A percentile compares a stretch with the other conserved stretches of the same genome.
phyloP scores from a whole-genome alignment of 75 land plant species.

The Selaginella moellendorffii region DNA sequence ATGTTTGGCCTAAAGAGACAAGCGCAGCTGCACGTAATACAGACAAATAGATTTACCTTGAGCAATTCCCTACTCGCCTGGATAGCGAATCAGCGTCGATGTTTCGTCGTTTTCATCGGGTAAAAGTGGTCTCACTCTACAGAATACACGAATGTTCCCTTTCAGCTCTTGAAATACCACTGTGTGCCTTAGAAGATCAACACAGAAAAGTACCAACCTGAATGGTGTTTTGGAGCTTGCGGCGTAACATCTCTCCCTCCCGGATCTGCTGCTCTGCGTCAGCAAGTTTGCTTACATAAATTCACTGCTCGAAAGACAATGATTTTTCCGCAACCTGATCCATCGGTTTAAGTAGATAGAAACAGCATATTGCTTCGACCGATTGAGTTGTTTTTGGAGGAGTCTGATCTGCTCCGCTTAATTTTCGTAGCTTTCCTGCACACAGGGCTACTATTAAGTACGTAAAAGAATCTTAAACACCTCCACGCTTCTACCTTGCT shows the following conservation, averaged over 20 bases:
- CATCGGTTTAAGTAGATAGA: background rate
- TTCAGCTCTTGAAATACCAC: constrained; percentile 74
- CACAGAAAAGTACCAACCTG: constrained; percentile 34
- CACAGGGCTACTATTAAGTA: no score
- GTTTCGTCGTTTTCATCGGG: constrained; percentile 47
- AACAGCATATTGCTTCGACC: constrained; percentile 25
- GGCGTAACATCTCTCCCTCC: constrained; percentile 64
- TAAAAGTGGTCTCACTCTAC: constrained; percentile 74
- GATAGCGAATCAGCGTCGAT: constrained; percentile 28
- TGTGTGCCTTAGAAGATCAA: background rate
- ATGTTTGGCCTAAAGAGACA: constrained; percentile 38
- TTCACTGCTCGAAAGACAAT: constrained; percentile 29
- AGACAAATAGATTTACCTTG: constrained; percentile 25
- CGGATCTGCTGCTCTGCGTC: constrained; percentile 43
- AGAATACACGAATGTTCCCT: constrained; percentile 89
- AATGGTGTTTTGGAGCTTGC: constrained; percentile 81
- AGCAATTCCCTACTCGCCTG: constrained; percentile 59
- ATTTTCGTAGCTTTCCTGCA: constrained; percentile 55
- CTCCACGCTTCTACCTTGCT: constrained; percentile 40
- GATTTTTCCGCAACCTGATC: constrained; percentile 30
- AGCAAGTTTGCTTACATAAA: constrained; percentile 30
- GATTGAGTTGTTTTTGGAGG: constrained; percentile 46
- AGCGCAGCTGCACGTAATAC: background rate
- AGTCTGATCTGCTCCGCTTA: constrained; percentile 41
- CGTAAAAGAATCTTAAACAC: constrained; percentile 22